phyloP scores from a whole-genome alignment of 2,329 filamentous ascomycete genomes.

The Phialophora tarda region DNA sequence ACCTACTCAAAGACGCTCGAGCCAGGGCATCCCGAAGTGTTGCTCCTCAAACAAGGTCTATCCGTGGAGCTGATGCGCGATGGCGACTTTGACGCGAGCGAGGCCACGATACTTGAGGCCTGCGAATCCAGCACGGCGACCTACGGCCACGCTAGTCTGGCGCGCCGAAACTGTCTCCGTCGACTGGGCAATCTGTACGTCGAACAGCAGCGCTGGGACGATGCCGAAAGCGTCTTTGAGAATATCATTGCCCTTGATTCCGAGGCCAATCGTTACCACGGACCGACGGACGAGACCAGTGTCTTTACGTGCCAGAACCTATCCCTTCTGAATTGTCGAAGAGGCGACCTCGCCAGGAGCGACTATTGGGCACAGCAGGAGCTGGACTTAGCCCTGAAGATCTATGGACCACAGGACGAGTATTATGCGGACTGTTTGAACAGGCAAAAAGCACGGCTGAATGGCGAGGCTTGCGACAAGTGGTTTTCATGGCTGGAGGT shows the following conservation, averaged over 20 bases:
- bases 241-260: conserved; percentile 5
- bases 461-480: not conserved
- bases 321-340: conserved; percentile 4
- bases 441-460: not conserved
- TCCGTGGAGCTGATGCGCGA: conserved; percentile 14
- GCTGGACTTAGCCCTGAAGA: conserved; percentile 7
- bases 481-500: conserved; percentile 21
- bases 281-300: conserved; percentile 5
- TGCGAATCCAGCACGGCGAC: not conserved
- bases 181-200: conserved; percentile 16
- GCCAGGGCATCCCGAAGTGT: conserved; percentile 1
- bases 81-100: conserved; percentile 6
- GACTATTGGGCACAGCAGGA: conserved; percentile 11
- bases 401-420: conserved; percentile 12
- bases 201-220: conserved; percentile 12
- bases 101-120: not conserved
- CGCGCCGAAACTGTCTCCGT: conserved; percentile 11
- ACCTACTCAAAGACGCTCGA: not conserved
- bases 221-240: conserved; percentile 11
- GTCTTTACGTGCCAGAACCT: conserved; percentile 21
- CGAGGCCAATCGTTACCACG: not conserved
- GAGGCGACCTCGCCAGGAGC: conserved; percentile 6
- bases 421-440: conserved; percentile 6
- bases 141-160: conserved; percentile 6
- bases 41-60: conserved; percentile 1